These are phyloP conservation scores for Daldinia eschscholtzii DNA, from an alignment of 2,329 filamentous ascomycete genomes.

Conservation along the genomic window DNA sequence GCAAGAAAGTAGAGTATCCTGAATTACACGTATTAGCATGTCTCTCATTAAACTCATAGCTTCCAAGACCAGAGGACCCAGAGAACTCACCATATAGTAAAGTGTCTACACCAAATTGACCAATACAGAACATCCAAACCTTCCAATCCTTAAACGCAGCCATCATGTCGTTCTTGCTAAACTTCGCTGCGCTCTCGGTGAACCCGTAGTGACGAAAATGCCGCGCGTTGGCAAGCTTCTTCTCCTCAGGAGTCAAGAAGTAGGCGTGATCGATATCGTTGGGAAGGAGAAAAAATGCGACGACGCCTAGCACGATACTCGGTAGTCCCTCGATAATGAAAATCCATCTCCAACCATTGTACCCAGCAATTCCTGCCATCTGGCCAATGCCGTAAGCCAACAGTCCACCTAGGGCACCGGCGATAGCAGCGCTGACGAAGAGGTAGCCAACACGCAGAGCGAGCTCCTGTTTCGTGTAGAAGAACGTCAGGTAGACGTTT, in stretches of 20 bases:
- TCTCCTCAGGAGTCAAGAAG: conserved; percentile 70
- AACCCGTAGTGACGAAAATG: conserved; percentile 60
- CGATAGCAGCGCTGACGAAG: conserved; percentile 77
- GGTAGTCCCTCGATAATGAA: conserved; percentile 68
- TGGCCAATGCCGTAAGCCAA: conserved; percentile 80
- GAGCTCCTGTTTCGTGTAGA: conserved; percentile 80
- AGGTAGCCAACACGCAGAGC: conserved; percentile 79
- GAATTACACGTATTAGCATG: conserved; percentile 17
- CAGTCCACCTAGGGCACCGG: conserved; percentile 78
- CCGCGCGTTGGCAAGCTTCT: conserved; percentile 61
- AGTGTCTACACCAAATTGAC: conserved; percentile 79
- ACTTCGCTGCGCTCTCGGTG: conserved; percentile 60
- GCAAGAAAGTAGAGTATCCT: conserved; percentile 82
- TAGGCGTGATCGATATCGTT: conserved; percentile 71
- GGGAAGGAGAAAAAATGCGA: conserved; percentile 69
- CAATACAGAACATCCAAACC: conserved; percentile 76
- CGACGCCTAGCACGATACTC: conserved; percentile 66
- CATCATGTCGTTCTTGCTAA: conserved; percentile 71
- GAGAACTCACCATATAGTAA: conserved; percentile 75
- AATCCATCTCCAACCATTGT: conserved; percentile 79
- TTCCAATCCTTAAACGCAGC: conserved; percentile 81
- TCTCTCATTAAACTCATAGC: neutral
- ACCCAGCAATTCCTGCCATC: conserved; percentile 75
- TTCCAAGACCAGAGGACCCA: too few relatives aligned
- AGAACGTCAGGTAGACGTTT: conserved; percentile 70